Conservation (phyloP, 169 alveolate species). For the Babesia gibsoni region DNA sequence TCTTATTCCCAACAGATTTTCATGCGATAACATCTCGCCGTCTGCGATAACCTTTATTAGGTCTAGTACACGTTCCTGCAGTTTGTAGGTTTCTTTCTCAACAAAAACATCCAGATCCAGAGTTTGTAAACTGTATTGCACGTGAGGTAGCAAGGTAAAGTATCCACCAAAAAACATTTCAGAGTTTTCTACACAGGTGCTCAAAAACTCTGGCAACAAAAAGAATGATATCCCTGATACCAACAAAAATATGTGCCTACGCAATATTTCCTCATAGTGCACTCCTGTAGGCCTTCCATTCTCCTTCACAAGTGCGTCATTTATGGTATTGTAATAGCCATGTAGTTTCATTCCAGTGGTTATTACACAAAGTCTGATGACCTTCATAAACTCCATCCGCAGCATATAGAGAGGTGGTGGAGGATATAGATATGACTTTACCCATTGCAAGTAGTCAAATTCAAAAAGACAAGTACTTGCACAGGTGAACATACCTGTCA, state of each 20-base stretch:
- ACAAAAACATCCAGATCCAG: constrained; percentile 12
- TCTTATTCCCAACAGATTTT: constrained; percentile 8
- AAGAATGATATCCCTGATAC: constrained; percentile 20
- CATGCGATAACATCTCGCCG: constrained; percentile 5
- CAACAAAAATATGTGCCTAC: constrained; percentile 14
- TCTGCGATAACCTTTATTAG: constrained; percentile 8
- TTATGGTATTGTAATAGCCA: constrained; percentile 1
- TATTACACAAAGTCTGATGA: not conserved
- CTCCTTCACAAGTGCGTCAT: not conserved
- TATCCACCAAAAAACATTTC: constrained; percentile 39
- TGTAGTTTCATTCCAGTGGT: not conserved
- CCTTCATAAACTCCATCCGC: constrained; percentile 17
- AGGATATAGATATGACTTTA: constrained; percentile 37
- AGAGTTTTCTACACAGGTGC: constrained; percentile 17
- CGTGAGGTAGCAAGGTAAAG: constrained; percentile 37
- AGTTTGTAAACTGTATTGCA: not conserved
- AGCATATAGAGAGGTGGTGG: constrained; percentile 51
- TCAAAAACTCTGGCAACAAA: constrained; percentile 41
- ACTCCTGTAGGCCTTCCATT: not conserved
- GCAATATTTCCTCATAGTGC: constrained; percentile 15
- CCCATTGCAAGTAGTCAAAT: constrained; percentile 28
- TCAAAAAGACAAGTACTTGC: not conserved
- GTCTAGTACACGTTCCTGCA: constrained; percentile 35
- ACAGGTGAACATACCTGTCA: constrained; percentile 28
- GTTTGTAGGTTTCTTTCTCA: constrained; percentile 28